Evolutionary conservation across 345 rosid species (phyloP), one percentile per base, ranked within the genome.

Genomic region (Carallia pectinifolia): DNA sequence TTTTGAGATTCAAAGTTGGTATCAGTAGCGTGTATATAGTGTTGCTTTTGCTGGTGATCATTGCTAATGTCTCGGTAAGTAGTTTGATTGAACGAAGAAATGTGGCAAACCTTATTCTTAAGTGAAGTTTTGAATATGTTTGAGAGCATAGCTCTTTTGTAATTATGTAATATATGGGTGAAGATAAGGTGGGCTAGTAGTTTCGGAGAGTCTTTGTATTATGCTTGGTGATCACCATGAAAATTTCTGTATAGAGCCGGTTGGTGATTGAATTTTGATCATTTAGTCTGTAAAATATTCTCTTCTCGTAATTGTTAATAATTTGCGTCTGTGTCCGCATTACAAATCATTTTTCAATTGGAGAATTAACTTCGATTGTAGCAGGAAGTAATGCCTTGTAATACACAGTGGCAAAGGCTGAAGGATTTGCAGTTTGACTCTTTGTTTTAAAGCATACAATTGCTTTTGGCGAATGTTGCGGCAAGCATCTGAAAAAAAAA

Each of bases 41-140:
- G 64, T 23, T 81, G 72, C 55, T 58, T 74, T 66, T 67, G 48
- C 13, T 37, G 44, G 80, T 70, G 78, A 74, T 76, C 71, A 71
- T 70, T 74, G 70, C 75, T 71, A 70, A 70, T 74, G 30, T 80
- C 64, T 33, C 39, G 80, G 82, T 82, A 84, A 80, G 72, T 86
- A 83, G 76, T 76, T 77, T 76, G 82, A 74, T 72, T 70, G 76
- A 71, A 58, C 34, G 64, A 54, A 67, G 54, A 58, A 52, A 58
- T 27, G 58, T 23, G 66, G 74, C 70, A 65, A 76, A 67, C 71
- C 66, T 40, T 59, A 56, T 62, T 68, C 71, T 70, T n/a, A 66
- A 53, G 40, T 58, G 71, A 58, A 56, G 59, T 74, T 61, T 37
- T 58, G 68, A 30, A 65, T 64, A 48, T 74, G 70, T 76, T 65